phyloP scores from a whole-genome alignment of 1,284 basidiomycete genomes.

The Trametes pubescens region DNA sequence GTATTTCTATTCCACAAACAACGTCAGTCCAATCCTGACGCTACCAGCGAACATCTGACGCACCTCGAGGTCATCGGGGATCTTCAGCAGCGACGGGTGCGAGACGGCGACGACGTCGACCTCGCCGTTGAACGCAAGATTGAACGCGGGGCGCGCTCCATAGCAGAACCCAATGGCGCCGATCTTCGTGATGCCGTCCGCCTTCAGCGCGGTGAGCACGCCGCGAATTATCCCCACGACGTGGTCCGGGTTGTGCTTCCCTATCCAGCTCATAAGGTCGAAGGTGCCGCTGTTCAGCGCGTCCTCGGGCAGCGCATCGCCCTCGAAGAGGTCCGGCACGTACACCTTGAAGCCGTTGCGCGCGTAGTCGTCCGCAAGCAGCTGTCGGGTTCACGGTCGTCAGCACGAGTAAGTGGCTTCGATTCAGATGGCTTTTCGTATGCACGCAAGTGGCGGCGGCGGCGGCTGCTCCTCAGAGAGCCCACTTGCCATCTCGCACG shows the following conservation, averaged over 20 bases:
- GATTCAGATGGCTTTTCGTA: background rate
- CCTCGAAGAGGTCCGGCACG: slow-evolving; percentile 54
- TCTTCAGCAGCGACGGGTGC: slow-evolving; percentile 76
- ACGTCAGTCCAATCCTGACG: background rate
- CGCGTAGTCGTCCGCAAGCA: slow-evolving; percentile 63
- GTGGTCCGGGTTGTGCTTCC: slow-evolving; percentile 50
- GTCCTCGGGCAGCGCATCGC: slow-evolving; percentile 46
- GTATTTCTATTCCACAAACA: slow-evolving; percentile 55
- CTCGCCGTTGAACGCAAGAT: slow-evolving; percentile 68
- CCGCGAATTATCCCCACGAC: slow-evolving; percentile 62
- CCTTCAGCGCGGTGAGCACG: slow-evolving; percentile 65
- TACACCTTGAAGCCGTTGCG: slow-evolving; percentile 58
- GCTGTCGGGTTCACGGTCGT: slow-evolving; percentile 32
- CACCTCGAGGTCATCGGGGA: slow-evolving; percentile 66
- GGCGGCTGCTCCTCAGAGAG: too few relatives aligned
- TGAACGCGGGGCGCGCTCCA: slow-evolving; percentile 60
- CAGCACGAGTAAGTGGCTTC: background rate
- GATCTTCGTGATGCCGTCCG: slow-evolving; percentile 62
- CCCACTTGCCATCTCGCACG: too few relatives aligned
- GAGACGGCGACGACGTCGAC: slow-evolving; percentile 61
- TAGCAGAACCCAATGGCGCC: slow-evolving; percentile 75
- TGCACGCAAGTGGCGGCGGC: background rate
- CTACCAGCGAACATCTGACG: background rate
- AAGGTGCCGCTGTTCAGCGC: slow-evolving; percentile 41
- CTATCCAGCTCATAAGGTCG: slow-evolving; percentile 59